Evolutionary conservation across 2,329 filamentous ascomycete species (phyloP).

Genomic region (Camillea tinctor): DNA sequence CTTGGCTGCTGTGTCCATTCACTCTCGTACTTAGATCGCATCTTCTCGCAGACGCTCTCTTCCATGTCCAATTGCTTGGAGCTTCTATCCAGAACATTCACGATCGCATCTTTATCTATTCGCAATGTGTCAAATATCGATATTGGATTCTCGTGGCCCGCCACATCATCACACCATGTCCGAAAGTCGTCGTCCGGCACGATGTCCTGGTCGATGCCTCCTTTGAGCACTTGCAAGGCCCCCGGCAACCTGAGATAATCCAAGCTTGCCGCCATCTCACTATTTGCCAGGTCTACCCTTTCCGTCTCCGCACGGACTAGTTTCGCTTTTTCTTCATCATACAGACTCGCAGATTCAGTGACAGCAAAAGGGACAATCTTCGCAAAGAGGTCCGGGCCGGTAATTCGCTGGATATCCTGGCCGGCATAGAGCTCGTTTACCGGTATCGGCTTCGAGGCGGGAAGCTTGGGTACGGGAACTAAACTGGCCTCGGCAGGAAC

Average conservation of each 20-base stretch:
- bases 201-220: constrained; percentile 86
- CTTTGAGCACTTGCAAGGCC: constrained; percentile 87
- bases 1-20: constrained; percentile 99
- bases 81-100: constrained; percentile 71
- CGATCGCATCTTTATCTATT: constrained; percentile 72
- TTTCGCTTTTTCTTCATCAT: constrained; percentile 98
- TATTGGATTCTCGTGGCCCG: constrained; percentile 76
- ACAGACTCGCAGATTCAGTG: constrained; percentile 93
- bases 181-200: constrained; percentile 87
- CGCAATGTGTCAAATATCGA: constrained; percentile 77
- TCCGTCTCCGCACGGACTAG: constrained; percentile 91
- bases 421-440: constrained; percentile 96
- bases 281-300: constrained; percentile 85
- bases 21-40: constrained; percentile 92
- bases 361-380: constrained; percentile 96
- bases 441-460: constrained; percentile 93
- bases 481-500: constrained; percentile 84
- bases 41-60: constrained; percentile 97
- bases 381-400: constrained; percentile 93
- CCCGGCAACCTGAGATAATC: constrained; percentile 90
- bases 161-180: constrained; percentile 90
- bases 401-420: constrained; percentile 95
- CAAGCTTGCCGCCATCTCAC: constrained; percentile 92
- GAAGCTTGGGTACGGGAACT: constrained; percentile 80
- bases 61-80: constrained; percentile 93